Evolutionary conservation across 768 basidiomycete genomes (phyloP), one percentile per base, ranked within the genome.

Genomic region (Coprinellus micaceus): DNA sequence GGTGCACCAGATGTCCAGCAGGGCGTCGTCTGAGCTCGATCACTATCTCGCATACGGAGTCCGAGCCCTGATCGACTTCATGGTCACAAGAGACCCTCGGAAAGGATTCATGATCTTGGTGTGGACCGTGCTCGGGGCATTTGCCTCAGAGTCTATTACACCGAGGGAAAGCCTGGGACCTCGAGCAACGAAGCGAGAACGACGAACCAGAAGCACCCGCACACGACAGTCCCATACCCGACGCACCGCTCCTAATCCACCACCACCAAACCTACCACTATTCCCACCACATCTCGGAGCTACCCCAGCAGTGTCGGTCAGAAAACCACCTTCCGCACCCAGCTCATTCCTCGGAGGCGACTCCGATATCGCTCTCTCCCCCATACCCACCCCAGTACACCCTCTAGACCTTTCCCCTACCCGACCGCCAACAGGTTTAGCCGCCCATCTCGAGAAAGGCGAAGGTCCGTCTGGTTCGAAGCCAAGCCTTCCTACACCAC

Each of bases 41-140:
- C 73, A 76, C 53, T 69, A 71, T 60, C 69, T 79, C 21, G 73
- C 77, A 37, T 78, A 73, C 53, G 73, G 71, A 28, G 66, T 80
- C 49, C 76, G 78, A 22, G 65, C 79, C 26, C 58, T 71, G 39
- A 63, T 79, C 37, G 79, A 82, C 61, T 62, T 77, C 22, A 60
- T 77, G 19, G 63, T 78, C 59, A 71, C 75, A 44, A 66, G 68
- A 49, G 70, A 71, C 58, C 24, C 63, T 22, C 59, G 60, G 19
- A 71, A 72, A 48, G 63, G 72, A 33, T 52, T 71, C 6, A 62
- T 76, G 60, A 67, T 75, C 28, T 47, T 75, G 0, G 61, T 78
- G 17, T 80, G 74, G 71, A 72, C 71, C 17, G 62, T 63, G 11
- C 63, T 79, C 41, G 72, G 69, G 10, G 58, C 70, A 26, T 56